These are phyloP conservation scores for Penicillium sp. DNA, from an alignment of 2,329 filamentous ascomycete species.

Conservation along the genomic window DNA sequence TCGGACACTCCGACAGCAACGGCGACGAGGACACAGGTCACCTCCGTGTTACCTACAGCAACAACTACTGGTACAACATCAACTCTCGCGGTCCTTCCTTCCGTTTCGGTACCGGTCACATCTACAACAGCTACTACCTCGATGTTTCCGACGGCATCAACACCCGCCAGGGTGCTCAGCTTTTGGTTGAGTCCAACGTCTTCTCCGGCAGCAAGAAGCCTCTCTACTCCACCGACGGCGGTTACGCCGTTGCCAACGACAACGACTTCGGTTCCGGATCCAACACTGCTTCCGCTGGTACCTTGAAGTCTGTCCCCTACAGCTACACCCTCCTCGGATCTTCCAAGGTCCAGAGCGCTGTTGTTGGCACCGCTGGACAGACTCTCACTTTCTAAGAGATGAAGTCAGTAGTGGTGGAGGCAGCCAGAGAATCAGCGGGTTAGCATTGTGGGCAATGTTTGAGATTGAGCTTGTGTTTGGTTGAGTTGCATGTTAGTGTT, in stretches of 20 bases:
- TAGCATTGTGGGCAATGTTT: not conserved
- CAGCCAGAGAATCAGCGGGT: not conserved
- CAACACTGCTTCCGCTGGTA: slow-evolving; percentile 54
- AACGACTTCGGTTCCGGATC: slow-evolving; percentile 51
- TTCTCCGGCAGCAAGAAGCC: slow-evolving; percentile 51
- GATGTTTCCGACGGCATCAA: slow-evolving; percentile 56
- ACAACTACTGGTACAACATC: slow-evolving; percentile 67
- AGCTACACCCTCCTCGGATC: slow-evolving; percentile 56
- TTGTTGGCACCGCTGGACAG: slow-evolving; percentile 40
- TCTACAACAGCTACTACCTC: slow-evolving; percentile 57
- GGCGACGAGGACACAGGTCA: slow-evolving; percentile 60
- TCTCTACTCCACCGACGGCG: slow-evolving; percentile 49
- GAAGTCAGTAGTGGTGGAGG: not conserved
- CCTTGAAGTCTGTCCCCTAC: slow-evolving; percentile 57
- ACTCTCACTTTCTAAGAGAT: slow-evolving; percentile 33
- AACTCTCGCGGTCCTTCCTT: slow-evolving; percentile 64
- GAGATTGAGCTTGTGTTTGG: not conserved
- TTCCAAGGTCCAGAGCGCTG: slow-evolving; percentile 47
- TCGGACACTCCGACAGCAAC: slow-evolving; percentile 63
- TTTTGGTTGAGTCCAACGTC: slow-evolving; percentile 59
- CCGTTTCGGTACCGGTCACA: slow-evolving; percentile 67
- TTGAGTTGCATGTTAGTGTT: not conserved
- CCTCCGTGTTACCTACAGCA: slow-evolving; percentile 64
- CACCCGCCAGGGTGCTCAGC: slow-evolving; percentile 58
- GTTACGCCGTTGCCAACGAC: slow-evolving; percentile 47